Percentiles rank a stretch among this genome's conserved stretches.
Evolutionary conservation across 78 protist genomes (phyloP).

Genomic region (Dictyostelium brefeldianum): DNA sequence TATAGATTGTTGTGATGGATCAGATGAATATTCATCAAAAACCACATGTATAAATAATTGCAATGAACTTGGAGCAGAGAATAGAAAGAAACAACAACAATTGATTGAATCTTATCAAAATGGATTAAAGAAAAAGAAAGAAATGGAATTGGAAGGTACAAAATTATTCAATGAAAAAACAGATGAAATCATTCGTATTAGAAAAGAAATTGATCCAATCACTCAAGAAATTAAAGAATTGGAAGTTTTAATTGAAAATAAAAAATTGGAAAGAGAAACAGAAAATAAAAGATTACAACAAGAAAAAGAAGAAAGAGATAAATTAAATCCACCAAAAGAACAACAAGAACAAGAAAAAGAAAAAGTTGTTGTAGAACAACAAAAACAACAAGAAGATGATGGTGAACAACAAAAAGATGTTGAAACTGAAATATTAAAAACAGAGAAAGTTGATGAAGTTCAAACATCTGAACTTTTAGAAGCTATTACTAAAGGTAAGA

Average conservation of each 20-base stretch:
- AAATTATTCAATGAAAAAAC: neutral
- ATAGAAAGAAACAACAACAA: slow-evolving; percentile 21
- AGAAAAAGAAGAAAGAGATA: slow-evolving; percentile 16
- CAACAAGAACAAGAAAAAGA: slow-evolving; percentile 24
- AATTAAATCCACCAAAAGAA: neutral
- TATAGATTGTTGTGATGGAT: slow-evolving; percentile 90
- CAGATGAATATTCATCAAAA: slow-evolving; percentile 61
- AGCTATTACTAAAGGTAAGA: slow-evolving; percentile 5
- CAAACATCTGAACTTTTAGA: slow-evolving; percentile 22
- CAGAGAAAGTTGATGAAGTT: neutral
- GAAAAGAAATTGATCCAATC: slow-evolving; percentile 62
- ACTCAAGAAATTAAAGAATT: slow-evolving; percentile 37
- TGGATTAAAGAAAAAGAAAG: slow-evolving; percentile 55
- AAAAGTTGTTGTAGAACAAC: neutral
- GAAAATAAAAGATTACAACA: slow-evolving; percentile 16
- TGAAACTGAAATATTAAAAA: neutral
- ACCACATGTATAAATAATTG: slow-evolving; percentile 67
- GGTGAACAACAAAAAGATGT: neutral
- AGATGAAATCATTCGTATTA: neutral
- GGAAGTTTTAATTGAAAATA: slow-evolving; percentile 30
- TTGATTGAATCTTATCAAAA: neutral
- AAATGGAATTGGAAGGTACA: slow-evolving; percentile 49
- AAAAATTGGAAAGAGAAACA: slow-evolving; percentile 16
- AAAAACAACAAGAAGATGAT: neutral
- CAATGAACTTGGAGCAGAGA: slow-evolving; percentile 25